Conservation (phyloP, 2,329 filamentous ascomycete species). For the Colletotrichum higginsianum region DNA sequence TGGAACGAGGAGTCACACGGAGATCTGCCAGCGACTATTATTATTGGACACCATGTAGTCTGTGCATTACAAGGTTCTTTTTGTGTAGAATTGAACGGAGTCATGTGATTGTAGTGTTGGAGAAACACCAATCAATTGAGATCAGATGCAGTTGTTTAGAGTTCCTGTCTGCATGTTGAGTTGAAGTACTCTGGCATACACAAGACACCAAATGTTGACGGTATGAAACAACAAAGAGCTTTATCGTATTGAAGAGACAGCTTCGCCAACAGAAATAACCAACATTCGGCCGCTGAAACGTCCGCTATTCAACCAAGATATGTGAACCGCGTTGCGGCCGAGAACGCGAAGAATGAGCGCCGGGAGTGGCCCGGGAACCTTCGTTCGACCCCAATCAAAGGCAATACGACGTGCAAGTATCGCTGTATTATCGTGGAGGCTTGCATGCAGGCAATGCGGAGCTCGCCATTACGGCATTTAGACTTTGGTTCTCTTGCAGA, state of each 20-base stretch:
- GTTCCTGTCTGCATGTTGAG: background rate
- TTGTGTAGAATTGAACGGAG: too few relatives aligned
- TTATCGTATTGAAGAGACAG: background rate
- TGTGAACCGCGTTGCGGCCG: background rate
- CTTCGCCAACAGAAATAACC: background rate
- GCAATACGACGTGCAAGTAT: too few relatives aligned
- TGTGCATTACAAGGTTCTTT: too few relatives aligned
- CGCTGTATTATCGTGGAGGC: too few relatives aligned
- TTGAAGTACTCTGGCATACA: background rate
- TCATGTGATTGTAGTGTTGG: too few relatives aligned
- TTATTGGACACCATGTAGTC: too few relatives aligned
- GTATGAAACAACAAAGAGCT: background rate
- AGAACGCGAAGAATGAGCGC: too few relatives aligned
- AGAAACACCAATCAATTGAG: too few relatives aligned
- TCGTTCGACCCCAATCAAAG: too few relatives aligned
- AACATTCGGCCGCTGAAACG: background rate
- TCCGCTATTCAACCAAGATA: background rate
- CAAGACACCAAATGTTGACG: background rate
- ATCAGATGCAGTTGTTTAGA: background rate
- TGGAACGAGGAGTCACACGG: background rate
- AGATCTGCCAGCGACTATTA: too few relatives aligned
- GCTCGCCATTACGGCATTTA: background rate
- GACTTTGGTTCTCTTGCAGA: background rate
- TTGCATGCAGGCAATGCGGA: too few relatives aligned
- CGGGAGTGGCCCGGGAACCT: too few relatives aligned